Evolutionary conservation across 441 rosid genomes (phyloP).

Genomic region (Mallotus repandus): DNA sequence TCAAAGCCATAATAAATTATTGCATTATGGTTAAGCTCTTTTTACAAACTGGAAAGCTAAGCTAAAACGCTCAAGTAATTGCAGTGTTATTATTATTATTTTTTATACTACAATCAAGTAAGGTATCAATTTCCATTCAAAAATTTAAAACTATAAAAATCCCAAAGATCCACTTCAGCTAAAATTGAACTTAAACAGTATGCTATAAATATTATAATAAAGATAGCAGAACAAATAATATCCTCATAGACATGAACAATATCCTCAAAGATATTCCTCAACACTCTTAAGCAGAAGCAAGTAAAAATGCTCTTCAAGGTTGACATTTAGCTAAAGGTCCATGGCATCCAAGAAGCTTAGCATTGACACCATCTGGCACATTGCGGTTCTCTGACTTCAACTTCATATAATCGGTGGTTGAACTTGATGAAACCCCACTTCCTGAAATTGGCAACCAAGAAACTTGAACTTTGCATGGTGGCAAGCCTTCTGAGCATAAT

Average conservation of each 20-base stretch:
- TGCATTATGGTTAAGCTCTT: no score
- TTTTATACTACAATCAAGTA: neutral
- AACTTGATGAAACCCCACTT: slow-evolving; percentile 96
- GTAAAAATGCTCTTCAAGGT: slow-evolving; percentile 56
- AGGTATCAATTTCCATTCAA: neutral
- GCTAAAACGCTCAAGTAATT: no score
- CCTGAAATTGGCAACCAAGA: slow-evolving; percentile 94
- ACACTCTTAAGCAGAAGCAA: slow-evolving; percentile 37
- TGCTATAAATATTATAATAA: neutral
- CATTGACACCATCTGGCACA: slow-evolving; percentile 84
- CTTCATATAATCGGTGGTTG: slow-evolving; percentile 65
- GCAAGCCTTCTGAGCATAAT: slow-evolving; percentile 90
- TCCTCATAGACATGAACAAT: neutral
- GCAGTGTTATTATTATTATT: no score
- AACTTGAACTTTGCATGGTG: slow-evolving; percentile 95
- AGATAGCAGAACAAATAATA: neutral
- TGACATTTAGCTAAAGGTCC: slow-evolving; percentile 57
- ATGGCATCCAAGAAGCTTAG: slow-evolving; percentile 79
- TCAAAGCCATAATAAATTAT: no score
- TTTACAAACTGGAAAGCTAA: no score
- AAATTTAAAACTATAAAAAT: neutral
- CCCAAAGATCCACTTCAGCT: neutral
- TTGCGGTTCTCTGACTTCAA: slow-evolving; percentile 69
- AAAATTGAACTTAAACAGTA: neutral
- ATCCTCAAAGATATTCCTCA: neutral